Base-by-base conservation (phyloP, 352 stramenopile genomes). In the Phytopythium cucurbitacearum region DNA sequence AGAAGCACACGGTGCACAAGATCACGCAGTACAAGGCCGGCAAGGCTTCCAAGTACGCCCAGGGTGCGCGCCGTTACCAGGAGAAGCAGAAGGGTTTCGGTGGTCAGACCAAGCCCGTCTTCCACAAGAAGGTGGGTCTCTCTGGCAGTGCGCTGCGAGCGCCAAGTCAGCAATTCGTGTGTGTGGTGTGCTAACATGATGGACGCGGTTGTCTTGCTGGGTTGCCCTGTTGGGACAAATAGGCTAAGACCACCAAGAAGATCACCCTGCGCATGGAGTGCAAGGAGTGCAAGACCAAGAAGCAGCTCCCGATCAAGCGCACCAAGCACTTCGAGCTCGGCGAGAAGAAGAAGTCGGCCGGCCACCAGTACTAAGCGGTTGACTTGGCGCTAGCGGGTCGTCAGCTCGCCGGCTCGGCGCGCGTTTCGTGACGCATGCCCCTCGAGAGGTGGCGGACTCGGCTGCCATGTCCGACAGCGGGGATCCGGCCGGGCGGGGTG, bases 201-300 rank as follows among this genome's bases (percentile, higher is more conserved):
- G 21, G 2, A 28, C 21, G 21, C 21, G 21, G 21, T 28, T 28
- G 21, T 2, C 21, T 28, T 28, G 21, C 21, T 28, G 21, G 21
- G 21, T 28, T 28, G 21, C 21, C 21, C 21, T 28, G 21, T 28
- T 28, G 21, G 28, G 40, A 37, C 49, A 11, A 70, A 68, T 48
- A 87, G 87, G 97, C 97, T 28, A 99, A 99, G 93, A 99, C 97
- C 55, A 98, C 91, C 68, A 97, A 97, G 85, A 97, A 96, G 77
- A 90, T 97, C 66, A 96, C 95, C 37, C 85, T 99, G 44, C 91
- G 97, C 70, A 91, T 99, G 69, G 97, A 99, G 83, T 99, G 97
- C 87, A 99, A 99, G 94, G 96, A 98, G 67, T 99, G 97, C 91
- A 99, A 99, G 94, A 89, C 85, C 59, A 99, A 99, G 88, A 99